Evolutionary conservation across 2,329 filamentous ascomycete species (phyloP).

Genomic region (Verticillium nubilum): DNA sequence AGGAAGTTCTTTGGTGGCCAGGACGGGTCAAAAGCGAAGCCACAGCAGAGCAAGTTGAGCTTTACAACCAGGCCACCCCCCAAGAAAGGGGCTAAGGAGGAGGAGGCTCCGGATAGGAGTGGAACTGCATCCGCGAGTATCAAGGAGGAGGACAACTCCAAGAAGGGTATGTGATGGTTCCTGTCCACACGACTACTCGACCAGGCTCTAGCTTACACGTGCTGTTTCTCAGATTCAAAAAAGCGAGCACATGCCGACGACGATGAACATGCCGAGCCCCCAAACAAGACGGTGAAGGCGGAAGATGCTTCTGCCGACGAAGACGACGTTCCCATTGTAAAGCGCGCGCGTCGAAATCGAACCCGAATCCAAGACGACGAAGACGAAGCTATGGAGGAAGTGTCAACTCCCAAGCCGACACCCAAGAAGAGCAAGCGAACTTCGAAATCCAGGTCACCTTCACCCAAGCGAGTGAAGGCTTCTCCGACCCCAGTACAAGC

Average conservation of each 20-base stretch:
- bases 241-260: constrained; percentile 33
- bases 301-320: constrained; percentile 43
- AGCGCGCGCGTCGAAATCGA: constrained; percentile 45
- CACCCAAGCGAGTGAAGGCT: constrained; percentile 1
- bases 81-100: constrained; percentile 22
- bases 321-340: constrained; percentile 55
- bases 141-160: constrained; percentile 32
- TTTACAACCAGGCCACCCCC: constrained; percentile 57
- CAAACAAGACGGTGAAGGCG: constrained; percentile 21
- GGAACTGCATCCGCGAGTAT: constrained; percentile 20
- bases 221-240: constrained; percentile 30
- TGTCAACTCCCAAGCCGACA: constrained; percentile 15
- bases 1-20: constrained; percentile 82
- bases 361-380: constrained; percentile 48
- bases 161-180: constrained; percentile 25
- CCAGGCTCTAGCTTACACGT: not conserved
- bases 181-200: not conserved
- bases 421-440: constrained; percentile 18
- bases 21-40: constrained; percentile 47
- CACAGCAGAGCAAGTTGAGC: constrained; percentile 72
- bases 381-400: constrained; percentile 34
- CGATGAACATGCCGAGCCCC: constrained; percentile 17
- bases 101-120: constrained; percentile 25
- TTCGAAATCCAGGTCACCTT: constrained; percentile 12
- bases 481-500: not conserved